Evolutionary conservation across 2,329 filamentous ascomycete species (phyloP), one percentile per base, ranked within the genome.

Genomic region (Triangularia verruculosa): DNA sequence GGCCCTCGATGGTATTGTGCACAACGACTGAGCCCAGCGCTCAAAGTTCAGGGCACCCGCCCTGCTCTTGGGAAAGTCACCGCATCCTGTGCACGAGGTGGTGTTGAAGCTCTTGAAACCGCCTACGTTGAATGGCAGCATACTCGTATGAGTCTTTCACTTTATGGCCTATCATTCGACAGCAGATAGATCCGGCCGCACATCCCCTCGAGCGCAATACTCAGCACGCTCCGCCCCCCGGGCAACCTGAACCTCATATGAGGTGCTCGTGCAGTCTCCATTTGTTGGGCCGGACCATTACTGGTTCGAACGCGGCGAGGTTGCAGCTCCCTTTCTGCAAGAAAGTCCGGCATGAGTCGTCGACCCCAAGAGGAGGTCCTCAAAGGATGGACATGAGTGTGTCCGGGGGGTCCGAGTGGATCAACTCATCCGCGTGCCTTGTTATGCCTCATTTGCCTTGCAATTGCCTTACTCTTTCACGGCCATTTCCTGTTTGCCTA

Each of bases 401-500:
- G 28, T n/a, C 24, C 9, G 7, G 43, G 17, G n/a, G n/a, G 3
- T 55, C 34, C 55, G 13, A 57, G 61, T 64, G 55, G 63, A 62
- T 22, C 62, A 57, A 47, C 13, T 22, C 61, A 43, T 63, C 58
- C 61, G 61, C 17, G 8, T 28, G 20, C 17, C 30, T 59, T 24
- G 34, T 30, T 25, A 47, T 52, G 43, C 39, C 25, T 24, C 56
- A 12, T 39, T 57, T 59, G 66, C 66, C 64, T 68, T 61, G 53
- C 25, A 17, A 20, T 47, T 20, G 39, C 39, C 39, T 47, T 47
- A 9, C n/a, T 61, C 39, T 62, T 53, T 27, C 55, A 20, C 51
- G 55, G 55, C 60, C 58, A 52, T 47, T 60, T 60, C 43, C 28
- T 53, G 54, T 62, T 62, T 62, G 66, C 58, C 62, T 64, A 52